Evolutionary conservation across 768 basidiomycete genomes (phyloP), one percentile per base, ranked within the genome.

Genomic region (Kwoniella bestiolae): DNA sequence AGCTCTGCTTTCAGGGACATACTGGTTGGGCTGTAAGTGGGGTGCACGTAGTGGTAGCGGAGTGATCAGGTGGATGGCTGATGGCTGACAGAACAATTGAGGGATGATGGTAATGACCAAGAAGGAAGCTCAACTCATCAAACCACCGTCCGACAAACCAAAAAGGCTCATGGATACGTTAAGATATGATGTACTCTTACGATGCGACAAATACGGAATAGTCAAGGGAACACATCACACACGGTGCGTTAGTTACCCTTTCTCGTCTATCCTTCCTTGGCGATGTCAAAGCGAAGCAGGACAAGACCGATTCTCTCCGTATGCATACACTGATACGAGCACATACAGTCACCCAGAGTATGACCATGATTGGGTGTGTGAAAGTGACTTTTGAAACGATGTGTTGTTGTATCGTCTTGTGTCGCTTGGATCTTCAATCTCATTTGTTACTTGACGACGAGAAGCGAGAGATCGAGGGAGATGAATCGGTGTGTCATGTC

Each of bases 1-100:
- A 97, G 86, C 84, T 87, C 86, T 14, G 84, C 83, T 57, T 76
- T 76, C 45, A 76, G 67, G 3, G 74, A 76, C 74, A 76, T 74
- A 18, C 3, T 38, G 14, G 4, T 9, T n/a, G n/a, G n/a, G n/a
- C n/a, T n/a, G 23, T 21, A 9, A 6, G 6, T 47, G 6, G 5
- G 14, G 6, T 8, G 45, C 45, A 21, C 23, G 23, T 8, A 6
- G n/a, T 6, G n/a, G 23, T 6, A 47, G 45, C 45, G 45, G n/a
- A 21, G 23, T 16, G n/a, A 47, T 47, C 45, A 21, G 45, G 23
- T 47, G 45, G n/a, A n/a, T n/a, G n/a, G n/a, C n/a, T n/a, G n/a
- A n/a, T n/a, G n/a, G n/a, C n/a, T n/a, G n/a, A n/a, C n/a, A n/a
- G n/a, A n/a, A n/a, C n/a, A n/a, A n/a, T n/a, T n/a, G n/a, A n/a